Conservation (phyloP, 352 stramenopile species). For the Globisporangium canariense region DNA sequence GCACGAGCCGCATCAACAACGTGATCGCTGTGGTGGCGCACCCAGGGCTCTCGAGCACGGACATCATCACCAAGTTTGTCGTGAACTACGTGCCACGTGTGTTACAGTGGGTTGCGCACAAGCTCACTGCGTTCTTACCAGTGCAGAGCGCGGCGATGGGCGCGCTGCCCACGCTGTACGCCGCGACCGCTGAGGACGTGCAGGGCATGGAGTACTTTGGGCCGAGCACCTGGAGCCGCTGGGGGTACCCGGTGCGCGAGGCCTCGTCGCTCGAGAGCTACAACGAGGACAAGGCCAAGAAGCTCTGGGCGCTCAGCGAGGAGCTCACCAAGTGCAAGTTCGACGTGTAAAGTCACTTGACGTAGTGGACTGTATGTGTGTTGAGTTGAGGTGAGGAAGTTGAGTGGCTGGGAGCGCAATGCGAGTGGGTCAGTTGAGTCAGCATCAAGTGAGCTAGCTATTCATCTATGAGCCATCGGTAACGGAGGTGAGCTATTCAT, state of each 20-base stretch:
- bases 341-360: slow-evolving; percentile 23
- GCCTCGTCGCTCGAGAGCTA: slow-evolving; percentile 15
- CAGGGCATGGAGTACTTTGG: slow-evolving; percentile 18
- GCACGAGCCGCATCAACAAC: slow-evolving; percentile 20
- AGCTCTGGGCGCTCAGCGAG: slow-evolving; percentile 19
- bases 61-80: slow-evolving; percentile 38
- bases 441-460: not conserved
- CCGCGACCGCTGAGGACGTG: slow-evolving; percentile 9
- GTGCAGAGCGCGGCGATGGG: slow-evolving; percentile 9
- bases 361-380: not conserved
- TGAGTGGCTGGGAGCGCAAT: not conserved
- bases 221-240: not conserved
- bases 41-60: slow-evolving; percentile 33
- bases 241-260: slow-evolving; percentile 18
- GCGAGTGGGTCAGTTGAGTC: not conserved
- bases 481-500: not conserved
- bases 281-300: slow-evolving; percentile 10
- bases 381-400: not conserved
- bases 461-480: not conserved
- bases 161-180: slow-evolving; percentile 10
- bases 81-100: slow-evolving; percentile 19
- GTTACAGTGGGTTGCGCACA: slow-evolving; percentile 10
- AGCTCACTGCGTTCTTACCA: not conserved
- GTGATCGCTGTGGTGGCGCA: slow-evolving; percentile 38
- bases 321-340: slow-evolving; percentile 10